Percentiles rank a stretch among this genome's conserved stretches.
Evolutionary conservation across 2,329 filamentous ascomycete species (phyloP).

Genomic region (Colletotrichum chrysophilum): DNA sequence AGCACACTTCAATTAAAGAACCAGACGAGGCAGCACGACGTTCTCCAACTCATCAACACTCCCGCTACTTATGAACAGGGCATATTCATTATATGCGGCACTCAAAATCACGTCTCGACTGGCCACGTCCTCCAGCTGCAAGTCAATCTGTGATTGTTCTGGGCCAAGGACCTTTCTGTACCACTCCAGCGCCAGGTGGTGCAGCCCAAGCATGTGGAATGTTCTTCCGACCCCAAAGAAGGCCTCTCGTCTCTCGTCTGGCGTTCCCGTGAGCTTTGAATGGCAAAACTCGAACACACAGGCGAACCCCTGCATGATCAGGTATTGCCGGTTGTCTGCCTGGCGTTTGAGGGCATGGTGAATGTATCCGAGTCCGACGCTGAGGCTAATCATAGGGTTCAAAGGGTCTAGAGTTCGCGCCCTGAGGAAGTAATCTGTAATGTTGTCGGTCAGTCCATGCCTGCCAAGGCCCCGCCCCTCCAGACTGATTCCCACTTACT

Average conservation of each 20-base stretch:
- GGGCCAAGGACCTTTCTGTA: slow-evolving; percentile 11
- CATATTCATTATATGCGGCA: slow-evolving; percentile 23
- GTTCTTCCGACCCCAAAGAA: slow-evolving; percentile 81
- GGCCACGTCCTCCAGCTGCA: not conserved
- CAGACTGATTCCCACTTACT: slow-evolving; percentile 52
- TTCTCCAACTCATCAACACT: slow-evolving; percentile 3
- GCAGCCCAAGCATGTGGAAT: slow-evolving; percentile 59
- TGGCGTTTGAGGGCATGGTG: slow-evolving; percentile 90
- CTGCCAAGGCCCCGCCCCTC: not conserved
- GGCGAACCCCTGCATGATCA: slow-evolving; percentile 82
- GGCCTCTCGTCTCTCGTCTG: slow-evolving; percentile 70
- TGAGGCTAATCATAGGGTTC: slow-evolving; percentile 81
- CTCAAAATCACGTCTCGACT: slow-evolving; percentile 9
- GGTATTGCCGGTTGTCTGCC: slow-evolving; percentile 86
- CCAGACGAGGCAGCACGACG: not conserved
- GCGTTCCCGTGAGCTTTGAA: slow-evolving; percentile 45
- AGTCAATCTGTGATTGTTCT: not conserved
- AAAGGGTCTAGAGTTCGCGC: slow-evolving; percentile 75
- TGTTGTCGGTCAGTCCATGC: not conserved
- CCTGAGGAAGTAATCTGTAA: slow-evolving; percentile 78
- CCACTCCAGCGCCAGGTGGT: slow-evolving; percentile 23
- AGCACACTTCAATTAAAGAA: not conserved
- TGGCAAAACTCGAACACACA: slow-evolving; percentile 81
- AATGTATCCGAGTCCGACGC: slow-evolving; percentile 83
- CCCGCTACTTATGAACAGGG: slow-evolving; percentile 32